These are phyloP conservation scores for Lactifluus echinatus DNA, from an alignment of 768 basidiomycete genomes.

Conservation along the genomic window DNA sequence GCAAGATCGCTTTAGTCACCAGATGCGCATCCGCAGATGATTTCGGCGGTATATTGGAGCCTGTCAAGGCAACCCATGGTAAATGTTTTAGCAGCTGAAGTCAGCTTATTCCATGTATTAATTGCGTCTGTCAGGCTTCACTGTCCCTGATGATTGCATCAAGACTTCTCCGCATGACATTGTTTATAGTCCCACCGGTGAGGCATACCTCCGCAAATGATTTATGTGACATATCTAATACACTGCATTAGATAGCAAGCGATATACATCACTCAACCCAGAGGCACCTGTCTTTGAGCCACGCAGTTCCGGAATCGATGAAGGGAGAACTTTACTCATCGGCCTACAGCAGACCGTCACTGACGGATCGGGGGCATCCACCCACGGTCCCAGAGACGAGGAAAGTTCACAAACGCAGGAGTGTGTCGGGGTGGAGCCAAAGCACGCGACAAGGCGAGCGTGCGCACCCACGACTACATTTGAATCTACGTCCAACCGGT, in stretches of 20 bases:
- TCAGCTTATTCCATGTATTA: background rate
- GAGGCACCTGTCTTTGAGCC: constrained; percentile 8
- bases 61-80: background rate
- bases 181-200: background rate
- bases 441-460: background rate
- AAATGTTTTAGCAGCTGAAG: background rate
- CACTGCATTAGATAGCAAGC: background rate
- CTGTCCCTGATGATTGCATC: background rate
- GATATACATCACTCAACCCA: background rate
- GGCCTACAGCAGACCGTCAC: background rate
- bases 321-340: background rate
- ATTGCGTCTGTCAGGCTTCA: background rate
- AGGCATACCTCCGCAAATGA: background rate
- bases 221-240: background rate
- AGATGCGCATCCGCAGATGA: background rate
- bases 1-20: background rate
- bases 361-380: background rate
- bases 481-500: background rate
- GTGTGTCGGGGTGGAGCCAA: background rate
- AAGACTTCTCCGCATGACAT: background rate
- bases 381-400: background rate
- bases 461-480: background rate
- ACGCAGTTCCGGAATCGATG: background rate
- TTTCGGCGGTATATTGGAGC: background rate
- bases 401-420: background rate